phyloP scores from a whole-genome alignment of 495 filamentous ascomycete species.

The Penicillium crystallinum region DNA sequence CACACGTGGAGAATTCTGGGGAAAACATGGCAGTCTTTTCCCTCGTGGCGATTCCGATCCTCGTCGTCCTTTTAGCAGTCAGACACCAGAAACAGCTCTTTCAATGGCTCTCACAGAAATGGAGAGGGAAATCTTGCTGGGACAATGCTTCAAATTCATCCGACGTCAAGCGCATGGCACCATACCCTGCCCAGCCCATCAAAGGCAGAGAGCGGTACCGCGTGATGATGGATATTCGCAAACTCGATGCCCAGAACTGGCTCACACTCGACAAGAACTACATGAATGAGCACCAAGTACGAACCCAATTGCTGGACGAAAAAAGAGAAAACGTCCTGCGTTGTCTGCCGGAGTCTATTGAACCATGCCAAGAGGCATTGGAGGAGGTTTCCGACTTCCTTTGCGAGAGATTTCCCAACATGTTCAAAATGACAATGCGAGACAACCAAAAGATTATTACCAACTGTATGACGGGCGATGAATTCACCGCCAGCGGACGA shows the following conservation, averaged over 20 bases:
- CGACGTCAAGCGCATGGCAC: conserved; percentile 36
- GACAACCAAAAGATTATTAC: conserved; percentile 30
- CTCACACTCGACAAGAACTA: conserved; percentile 51
- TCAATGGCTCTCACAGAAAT: conserved; percentile 11
- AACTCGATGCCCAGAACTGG: conserved; percentile 49
- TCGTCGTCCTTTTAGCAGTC: conserved; percentile 41
- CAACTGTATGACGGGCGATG: conserved; percentile 48
- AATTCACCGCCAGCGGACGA: conserved; percentile 32
- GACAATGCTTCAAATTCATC: conserved; percentile 15
- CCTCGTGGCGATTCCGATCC: conserved; percentile 31
- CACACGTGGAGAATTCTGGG: not conserved
- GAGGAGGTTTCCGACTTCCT: conserved; percentile 48
- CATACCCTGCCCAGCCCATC: conserved; percentile 44
- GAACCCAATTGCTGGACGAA: conserved; percentile 36
- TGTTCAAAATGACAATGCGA: conserved; percentile 36
- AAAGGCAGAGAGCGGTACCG: conserved; percentile 41
- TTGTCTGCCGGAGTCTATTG: conserved; percentile 45
- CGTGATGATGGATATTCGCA: conserved; percentile 52
- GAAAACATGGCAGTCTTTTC: conserved; percentile 32
- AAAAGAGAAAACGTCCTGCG: conserved; percentile 43
- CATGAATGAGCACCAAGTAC: conserved; percentile 42
- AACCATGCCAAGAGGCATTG: conserved; percentile 48
- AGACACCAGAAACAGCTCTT: conserved; percentile 35
- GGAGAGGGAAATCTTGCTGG: conserved; percentile 4
- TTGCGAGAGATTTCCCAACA: conserved; percentile 40